These are phyloP conservation scores for Madurella fahalii DNA, from an alignment of 2,329 filamentous ascomycete genomes.

Conservation along the genomic window DNA sequence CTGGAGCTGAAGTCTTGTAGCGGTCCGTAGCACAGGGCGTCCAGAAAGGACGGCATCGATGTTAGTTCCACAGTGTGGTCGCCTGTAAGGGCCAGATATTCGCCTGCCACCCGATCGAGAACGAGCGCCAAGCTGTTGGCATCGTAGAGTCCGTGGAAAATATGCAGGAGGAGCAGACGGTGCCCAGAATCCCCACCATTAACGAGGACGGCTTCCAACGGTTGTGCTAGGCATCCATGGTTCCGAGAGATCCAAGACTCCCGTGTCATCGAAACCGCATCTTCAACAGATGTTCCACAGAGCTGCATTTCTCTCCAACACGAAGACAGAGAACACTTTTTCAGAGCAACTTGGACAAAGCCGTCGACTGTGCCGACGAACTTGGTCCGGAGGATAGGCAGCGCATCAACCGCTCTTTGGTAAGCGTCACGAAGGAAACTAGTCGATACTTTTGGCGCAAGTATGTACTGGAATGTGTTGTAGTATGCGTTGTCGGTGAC, in stretches of 20 bases:
- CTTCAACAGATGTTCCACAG: slow-evolving; percentile 29
- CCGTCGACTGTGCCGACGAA: slow-evolving; percentile 74
- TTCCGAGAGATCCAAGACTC: slow-evolving; percentile 54
- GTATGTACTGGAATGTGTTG: slow-evolving; percentile 63
- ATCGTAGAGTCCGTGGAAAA: slow-evolving; percentile 88
- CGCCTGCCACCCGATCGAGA: slow-evolving; percentile 52
- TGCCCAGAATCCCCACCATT: slow-evolving; percentile 14
- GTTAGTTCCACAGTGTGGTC: not conserved
- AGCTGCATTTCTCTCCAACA: slow-evolving; percentile 30
- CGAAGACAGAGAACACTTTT: slow-evolving; percentile 42
- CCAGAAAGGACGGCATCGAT: slow-evolving; percentile 55
- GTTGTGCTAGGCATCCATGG: slow-evolving; percentile 42
- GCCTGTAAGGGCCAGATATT: slow-evolving; percentile 40
- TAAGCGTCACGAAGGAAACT: slow-evolving; percentile 55
- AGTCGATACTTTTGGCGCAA: slow-evolving; percentile 44
- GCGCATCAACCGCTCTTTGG: slow-evolving; percentile 44
- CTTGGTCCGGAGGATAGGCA: slow-evolving; percentile 65
- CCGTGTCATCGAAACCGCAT: slow-evolving; percentile 27
- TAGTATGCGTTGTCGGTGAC: slow-evolving; percentile 64
- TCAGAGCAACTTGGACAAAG: slow-evolving; percentile 67
- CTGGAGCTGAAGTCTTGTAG: slow-evolving; percentile 44
- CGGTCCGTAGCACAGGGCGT: slow-evolving; percentile 66
- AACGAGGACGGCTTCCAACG: slow-evolving; percentile 49
- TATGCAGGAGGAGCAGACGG: slow-evolving; percentile 54
- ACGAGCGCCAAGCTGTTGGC: slow-evolving; percentile 71